A percentile compares a stretch with the other conserved stretches of the same genome.
Conservation (phyloP, 73 alveolate species). For the Durusdinium trenchii region DNA sequence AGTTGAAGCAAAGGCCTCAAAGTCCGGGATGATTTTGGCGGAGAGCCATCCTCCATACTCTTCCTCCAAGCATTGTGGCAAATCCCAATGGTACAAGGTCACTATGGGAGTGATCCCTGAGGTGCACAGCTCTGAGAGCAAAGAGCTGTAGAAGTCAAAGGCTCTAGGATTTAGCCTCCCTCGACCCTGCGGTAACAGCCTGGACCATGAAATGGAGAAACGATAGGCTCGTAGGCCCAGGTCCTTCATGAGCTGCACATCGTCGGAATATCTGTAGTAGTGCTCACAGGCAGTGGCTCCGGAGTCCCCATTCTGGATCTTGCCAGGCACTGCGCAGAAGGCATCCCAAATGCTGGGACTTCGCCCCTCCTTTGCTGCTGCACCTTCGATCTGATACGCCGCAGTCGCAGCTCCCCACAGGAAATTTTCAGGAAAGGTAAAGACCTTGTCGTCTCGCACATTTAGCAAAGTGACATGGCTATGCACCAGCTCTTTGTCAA, state of each 20-base stretch:
- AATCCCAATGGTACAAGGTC: conserved; percentile 96
- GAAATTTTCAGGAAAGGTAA: conserved; percentile 61
- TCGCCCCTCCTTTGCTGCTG: conserved; percentile 94
- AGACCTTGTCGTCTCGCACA: conserved; percentile 58
- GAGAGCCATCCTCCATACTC: conserved; percentile 93
- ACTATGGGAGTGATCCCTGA: conserved; percentile 96
- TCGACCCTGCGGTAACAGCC: conserved; percentile 95
- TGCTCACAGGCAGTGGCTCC: conserved; percentile 95
- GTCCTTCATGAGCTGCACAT: conserved; percentile 63
- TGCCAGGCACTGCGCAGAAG: conserved; percentile 96
- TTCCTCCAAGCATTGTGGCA: conserved; percentile 95
- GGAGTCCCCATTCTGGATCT: conserved; percentile 96
- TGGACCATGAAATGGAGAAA: conserved; percentile 96
- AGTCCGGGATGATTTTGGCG: conserved; percentile 73
- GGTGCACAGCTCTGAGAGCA: conserved; percentile 17
- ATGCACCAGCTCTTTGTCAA: conserved; percentile 85
- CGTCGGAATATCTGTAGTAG: conserved; percentile 64
- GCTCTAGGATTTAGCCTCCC: conserved; percentile 69
- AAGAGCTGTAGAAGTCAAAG: conserved; percentile 42
- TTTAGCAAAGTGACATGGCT: conserved; percentile 36
- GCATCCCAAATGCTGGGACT: conserved; percentile 97
- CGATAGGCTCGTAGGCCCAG: conserved; percentile 95
- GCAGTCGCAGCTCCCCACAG: conserved; percentile 96
- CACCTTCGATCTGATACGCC: conserved; percentile 96
- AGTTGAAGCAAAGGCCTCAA: conserved; percentile 96